Conservation (phyloP, 495 filamentous ascomycete genomes). For the Annulohypoxylon moriforme region DNA sequence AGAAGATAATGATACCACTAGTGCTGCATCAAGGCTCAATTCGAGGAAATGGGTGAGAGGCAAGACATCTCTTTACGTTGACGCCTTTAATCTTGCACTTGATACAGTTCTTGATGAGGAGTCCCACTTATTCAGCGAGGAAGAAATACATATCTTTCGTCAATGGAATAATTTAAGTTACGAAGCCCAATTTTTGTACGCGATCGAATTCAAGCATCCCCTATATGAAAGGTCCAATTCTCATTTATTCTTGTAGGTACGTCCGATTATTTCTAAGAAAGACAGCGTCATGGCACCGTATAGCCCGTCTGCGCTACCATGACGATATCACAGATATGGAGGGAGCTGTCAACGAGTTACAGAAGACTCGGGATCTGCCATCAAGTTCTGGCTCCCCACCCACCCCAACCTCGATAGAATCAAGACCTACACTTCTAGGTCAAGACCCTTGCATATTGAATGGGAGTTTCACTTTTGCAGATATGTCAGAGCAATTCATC, state of each 20-base stretch:
- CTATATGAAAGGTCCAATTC: conserved; percentile 2
- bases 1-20: conserved; percentile 54
- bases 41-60: conserved; percentile 60
- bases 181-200: conserved; percentile 91
- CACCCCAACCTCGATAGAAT: neutral
- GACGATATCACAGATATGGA: conserved; percentile 82
- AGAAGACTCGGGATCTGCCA: conserved; percentile 41
- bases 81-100: conserved; percentile 94
- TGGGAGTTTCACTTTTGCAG: conserved; percentile 77
- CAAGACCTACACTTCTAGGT: conserved; percentile 4
- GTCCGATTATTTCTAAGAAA: conserved; percentile 95
- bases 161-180: conserved; percentile 80
- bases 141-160: conserved; percentile 80
- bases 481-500: conserved; percentile 76
- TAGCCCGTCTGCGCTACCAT: conserved; percentile 79
- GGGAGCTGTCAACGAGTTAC: conserved; percentile 70
- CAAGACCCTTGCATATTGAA: conserved; percentile 60
- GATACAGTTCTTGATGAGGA: conserved; percentile 93
- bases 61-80: conserved; percentile 91
- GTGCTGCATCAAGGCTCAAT: conserved; percentile 49
- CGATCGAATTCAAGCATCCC: conserved; percentile 13
- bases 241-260: conserved; percentile 62
- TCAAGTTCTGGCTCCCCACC: neutral
- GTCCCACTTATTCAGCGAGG: conserved; percentile 83
- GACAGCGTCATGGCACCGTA: conserved; percentile 92